These are phyloP conservation scores for Gnaphalium uliginosum DNA, from an alignment of 129 eudicot genomes.

Conservation along the genomic window DNA sequence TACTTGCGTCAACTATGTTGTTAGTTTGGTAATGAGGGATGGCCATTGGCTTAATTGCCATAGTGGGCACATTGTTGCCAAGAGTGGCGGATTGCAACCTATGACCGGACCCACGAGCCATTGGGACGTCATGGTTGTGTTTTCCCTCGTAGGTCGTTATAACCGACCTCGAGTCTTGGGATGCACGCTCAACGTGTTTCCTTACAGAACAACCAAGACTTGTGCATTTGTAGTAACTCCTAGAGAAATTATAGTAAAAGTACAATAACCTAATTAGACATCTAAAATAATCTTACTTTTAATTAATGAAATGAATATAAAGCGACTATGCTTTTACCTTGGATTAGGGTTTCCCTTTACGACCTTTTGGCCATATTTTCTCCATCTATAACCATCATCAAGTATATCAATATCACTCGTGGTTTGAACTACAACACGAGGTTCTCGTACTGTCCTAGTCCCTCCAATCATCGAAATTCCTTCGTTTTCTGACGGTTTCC, in stretches of 20 bases:
- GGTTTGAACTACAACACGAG: slow-evolving; percentile 97
- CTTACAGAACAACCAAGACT: slow-evolving; percentile 68
- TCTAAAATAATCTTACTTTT: not conserved
- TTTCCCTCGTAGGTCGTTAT: slow-evolving; percentile 94
- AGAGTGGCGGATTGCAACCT: slow-evolving; percentile 35
- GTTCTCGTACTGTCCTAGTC: slow-evolving; percentile 77
- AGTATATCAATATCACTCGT: slow-evolving; percentile 89
- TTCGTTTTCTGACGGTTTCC: slow-evolving; percentile 62
- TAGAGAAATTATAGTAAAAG: slow-evolving; percentile 8
- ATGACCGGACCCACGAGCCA: slow-evolving; percentile 79
- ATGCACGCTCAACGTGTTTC: slow-evolving; percentile 88
- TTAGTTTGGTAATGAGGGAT: slow-evolving; percentile 37
- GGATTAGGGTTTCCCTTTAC: slow-evolving; percentile 99
- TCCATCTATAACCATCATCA: slow-evolving; percentile 94
- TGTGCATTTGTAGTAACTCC: slow-evolving; percentile 98
- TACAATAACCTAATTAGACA: not conserved
- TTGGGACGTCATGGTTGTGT: slow-evolving; percentile 93
- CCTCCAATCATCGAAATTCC: slow-evolving; percentile 62
- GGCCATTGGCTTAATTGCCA: slow-evolving; percentile 56
- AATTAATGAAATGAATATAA: not conserved
- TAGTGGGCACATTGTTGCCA: slow-evolving; percentile 35
- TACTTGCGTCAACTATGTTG: slow-evolving; percentile 32
- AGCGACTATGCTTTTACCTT: slow-evolving; percentile 50
- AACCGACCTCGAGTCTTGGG: slow-evolving; percentile 65
- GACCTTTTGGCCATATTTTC: slow-evolving; percentile 93